These are phyloP conservation scores for Trichoderma sp. DNA, from an alignment of 2,329 filamentous ascomycete genomes.

Conservation along the genomic window DNA sequence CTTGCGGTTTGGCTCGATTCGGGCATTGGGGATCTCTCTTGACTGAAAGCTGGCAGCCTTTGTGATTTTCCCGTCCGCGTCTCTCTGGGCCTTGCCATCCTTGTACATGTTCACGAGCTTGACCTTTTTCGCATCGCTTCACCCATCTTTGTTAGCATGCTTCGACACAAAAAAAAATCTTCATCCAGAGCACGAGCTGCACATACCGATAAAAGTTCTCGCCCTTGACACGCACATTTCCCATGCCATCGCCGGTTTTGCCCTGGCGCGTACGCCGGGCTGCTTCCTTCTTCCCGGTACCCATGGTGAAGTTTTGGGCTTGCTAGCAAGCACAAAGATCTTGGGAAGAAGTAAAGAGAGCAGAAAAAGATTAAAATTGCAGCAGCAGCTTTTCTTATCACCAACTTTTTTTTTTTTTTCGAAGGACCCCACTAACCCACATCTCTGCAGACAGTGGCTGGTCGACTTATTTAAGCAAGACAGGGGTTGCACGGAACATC, in stretches of 20 bases:
- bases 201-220: conserved; percentile 93
- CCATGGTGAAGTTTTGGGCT: conserved; percentile 56
- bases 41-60: conserved; percentile 83
- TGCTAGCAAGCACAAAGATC: conserved; percentile 18
- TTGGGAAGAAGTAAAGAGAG: conserved; percentile 20
- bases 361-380: conserved; percentile 23
- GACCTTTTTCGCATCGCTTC: conserved; percentile 73
- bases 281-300: conserved; percentile 88
- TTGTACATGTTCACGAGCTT: conserved; percentile 89
- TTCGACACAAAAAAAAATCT: not conserved
- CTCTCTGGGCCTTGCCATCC: conserved; percentile 77
- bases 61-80: conserved; percentile 78
- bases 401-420: conserved; percentile 21
- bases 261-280: conserved; percentile 80
- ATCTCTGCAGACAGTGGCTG: conserved; percentile 18
- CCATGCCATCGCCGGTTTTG: conserved; percentile 81
- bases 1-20: conserved; percentile 93
- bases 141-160: not conserved
- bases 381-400: conserved; percentile 18
- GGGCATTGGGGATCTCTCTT: conserved; percentile 73
- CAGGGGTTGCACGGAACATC: not conserved
- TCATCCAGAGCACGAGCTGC: not conserved
- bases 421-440: conserved; percentile 20
- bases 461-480: not conserved
- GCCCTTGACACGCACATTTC: conserved; percentile 88